These are phyloP conservation scores for Penicillium canescens DNA, from an alignment of 495 filamentous ascomycete genomes.

Conservation along the genomic window DNA sequence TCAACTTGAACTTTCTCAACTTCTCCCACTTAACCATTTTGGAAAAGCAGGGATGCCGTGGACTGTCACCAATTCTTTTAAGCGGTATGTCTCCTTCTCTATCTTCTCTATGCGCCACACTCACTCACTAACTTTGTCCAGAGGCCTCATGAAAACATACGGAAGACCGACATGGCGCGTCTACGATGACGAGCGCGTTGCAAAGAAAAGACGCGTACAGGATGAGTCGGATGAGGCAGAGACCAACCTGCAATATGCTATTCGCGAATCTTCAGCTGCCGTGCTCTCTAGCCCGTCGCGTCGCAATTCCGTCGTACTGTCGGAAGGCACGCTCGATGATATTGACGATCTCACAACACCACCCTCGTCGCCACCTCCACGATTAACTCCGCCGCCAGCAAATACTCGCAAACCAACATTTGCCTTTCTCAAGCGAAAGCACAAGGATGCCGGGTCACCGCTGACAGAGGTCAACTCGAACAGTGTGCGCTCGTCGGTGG, in stretches of 20 bases:
- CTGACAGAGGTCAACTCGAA: constrained; percentile 54
- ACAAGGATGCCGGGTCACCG: constrained; percentile 41
- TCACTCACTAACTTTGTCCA: constrained; percentile 13
- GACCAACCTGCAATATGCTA: constrained; percentile 48
- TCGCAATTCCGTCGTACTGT: constrained; percentile 47
- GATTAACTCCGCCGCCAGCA: constrained; percentile 55
- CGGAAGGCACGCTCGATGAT: constrained; percentile 48
- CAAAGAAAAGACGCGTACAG: constrained; percentile 50
- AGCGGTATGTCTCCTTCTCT: constrained; percentile 38
- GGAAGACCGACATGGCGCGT: constrained; percentile 50
- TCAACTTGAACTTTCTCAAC: constrained; percentile 19
- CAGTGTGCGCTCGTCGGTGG: constrained; percentile 44
- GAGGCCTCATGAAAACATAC: constrained; percentile 56
- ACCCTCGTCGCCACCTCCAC: constrained; percentile 56
- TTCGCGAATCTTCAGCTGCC: constrained; percentile 50
- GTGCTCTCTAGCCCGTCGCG: constrained; percentile 51
- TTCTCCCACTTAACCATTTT: constrained; percentile 10
- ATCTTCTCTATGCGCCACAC: neutral
- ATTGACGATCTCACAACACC: constrained; percentile 47
- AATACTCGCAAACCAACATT: constrained; percentile 55
- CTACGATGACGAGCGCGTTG: constrained; percentile 47
- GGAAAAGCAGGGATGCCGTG: constrained; percentile 48
- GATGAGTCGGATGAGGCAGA: constrained; percentile 49
- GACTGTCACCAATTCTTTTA: constrained; percentile 59
- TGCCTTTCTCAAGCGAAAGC: constrained; percentile 55